A percentile compares a stretch with the other conserved stretches of the same genome.
phyloP scores from a whole-genome alignment of 202 grass and related monocot genomes.

The Musa balbisiana region DNA sequence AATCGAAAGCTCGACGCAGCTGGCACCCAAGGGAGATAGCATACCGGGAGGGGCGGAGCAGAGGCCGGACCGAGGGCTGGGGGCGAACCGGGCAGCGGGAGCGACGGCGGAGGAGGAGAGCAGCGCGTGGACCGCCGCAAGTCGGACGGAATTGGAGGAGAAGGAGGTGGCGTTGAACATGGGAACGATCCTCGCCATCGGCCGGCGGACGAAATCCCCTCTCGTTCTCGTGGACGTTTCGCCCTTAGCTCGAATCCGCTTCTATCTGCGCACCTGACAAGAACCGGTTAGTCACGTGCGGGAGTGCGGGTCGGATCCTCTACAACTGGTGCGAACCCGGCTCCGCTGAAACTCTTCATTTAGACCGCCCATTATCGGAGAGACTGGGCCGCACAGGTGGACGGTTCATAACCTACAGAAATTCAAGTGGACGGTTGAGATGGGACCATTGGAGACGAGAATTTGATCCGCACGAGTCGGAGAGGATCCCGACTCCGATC shows the following conservation, averaged over 20 bases:
- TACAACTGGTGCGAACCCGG: too few species aligned
- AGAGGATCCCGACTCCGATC: too few species aligned
- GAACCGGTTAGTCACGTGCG: too few species aligned
- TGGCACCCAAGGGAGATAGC: background rate
- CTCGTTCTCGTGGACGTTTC: background rate
- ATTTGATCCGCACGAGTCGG: too few species aligned
- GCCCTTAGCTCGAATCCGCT: background rate
- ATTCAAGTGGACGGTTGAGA: too few species aligned
- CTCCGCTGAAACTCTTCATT: too few species aligned
- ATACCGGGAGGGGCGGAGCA: background rate
- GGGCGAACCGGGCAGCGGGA: background rate
- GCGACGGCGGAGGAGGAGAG: background rate
- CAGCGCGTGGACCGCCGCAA: background rate
- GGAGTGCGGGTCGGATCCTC: too few species aligned
- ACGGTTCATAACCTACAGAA: too few species aligned
- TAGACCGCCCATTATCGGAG: too few species aligned
- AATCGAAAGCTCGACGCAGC: background rate
- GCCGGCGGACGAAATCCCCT: background rate
- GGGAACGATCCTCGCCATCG: slow-evolving; percentile 6
- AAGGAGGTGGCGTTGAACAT: background rate
- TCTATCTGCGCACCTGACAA: too few species aligned
- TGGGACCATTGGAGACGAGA: too few species aligned
- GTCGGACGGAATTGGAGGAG: background rate
- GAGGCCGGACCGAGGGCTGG: background rate
- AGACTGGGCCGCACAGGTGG: too few species aligned